A percentile compares a stretch with the other conserved stretches of the same genome.
These are phyloP conservation scores for Penicillium brevicompactum DNA, from an alignment of 2,329 filamentous ascomycete genomes.

Conservation along the genomic window DNA sequence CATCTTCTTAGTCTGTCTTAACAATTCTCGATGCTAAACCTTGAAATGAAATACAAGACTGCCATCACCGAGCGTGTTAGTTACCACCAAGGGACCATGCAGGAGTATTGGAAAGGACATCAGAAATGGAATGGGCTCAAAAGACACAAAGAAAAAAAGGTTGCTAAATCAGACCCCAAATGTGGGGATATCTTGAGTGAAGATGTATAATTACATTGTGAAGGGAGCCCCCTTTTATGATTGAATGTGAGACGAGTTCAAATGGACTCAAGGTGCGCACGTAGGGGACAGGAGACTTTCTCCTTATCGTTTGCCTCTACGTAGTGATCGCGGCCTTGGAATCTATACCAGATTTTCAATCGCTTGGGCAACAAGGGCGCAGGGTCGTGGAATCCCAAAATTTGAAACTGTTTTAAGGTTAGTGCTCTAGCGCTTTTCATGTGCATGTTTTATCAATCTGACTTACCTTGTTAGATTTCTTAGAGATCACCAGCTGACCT, in stretches of 20 bases:
- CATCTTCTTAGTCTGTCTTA: too few species aligned
- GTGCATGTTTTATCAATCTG: background rate
- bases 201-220: slow-evolving; percentile 20
- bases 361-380: slow-evolving; percentile 44
- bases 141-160: background rate
- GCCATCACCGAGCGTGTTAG: background rate
- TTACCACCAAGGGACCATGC: background rate
- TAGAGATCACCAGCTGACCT: slow-evolving; percentile 42
- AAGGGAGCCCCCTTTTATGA: background rate
- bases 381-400: slow-evolving; percentile 48
- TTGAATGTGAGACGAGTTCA: slow-evolving; percentile 6
- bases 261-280: slow-evolving; percentile 34
- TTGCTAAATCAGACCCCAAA: background rate
- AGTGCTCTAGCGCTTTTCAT: slow-evolving; percentile 10
- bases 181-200: too few species aligned
- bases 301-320: slow-evolving; percentile 42
- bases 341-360: slow-evolving; percentile 46
- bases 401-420: slow-evolving; percentile 38
- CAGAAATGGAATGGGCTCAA: too few species aligned
- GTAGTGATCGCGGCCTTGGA: slow-evolving; percentile 40
- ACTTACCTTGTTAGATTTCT: slow-evolving; percentile 39
- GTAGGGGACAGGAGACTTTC: slow-evolving; percentile 42
- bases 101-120: background rate
- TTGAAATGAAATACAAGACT: too few species aligned
- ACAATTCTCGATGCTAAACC: too few species aligned